Evolutionary conservation across 148 eudicot genomes (phyloP).

Genomic region (Persicaria maculosa): DNA sequence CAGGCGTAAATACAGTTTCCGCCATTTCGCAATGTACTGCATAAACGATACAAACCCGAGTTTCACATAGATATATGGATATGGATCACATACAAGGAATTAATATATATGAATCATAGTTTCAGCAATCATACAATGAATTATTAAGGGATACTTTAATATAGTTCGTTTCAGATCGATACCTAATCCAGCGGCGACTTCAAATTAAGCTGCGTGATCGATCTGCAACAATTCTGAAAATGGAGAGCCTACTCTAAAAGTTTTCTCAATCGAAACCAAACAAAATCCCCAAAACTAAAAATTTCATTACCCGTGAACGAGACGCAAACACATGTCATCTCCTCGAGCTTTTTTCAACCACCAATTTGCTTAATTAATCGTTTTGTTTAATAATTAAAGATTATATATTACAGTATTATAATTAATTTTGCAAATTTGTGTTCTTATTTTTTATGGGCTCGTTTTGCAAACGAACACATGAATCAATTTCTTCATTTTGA

Average conservation of each 20-base stretch:
- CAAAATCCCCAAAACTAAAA: background rate
- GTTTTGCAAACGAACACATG: too few relatives aligned
- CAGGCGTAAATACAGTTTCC: conserved; percentile 54
- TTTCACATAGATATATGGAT: background rate
- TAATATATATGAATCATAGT: too few relatives aligned
- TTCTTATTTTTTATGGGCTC: too few relatives aligned
- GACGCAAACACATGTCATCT: background rate
- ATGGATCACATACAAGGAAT: background rate
- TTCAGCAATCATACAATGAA: too few relatives aligned
- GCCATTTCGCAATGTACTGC: conserved; percentile 13
- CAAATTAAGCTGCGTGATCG: background rate
- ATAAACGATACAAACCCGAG: background rate
- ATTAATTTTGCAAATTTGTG: too few relatives aligned
- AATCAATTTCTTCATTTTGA: too few relatives aligned
- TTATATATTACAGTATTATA: too few relatives aligned
- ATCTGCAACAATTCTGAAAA: background rate
- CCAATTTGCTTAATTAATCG: too few relatives aligned
- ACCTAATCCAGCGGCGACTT: background rate
- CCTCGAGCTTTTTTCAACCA: background rate
- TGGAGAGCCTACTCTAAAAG: background rate
- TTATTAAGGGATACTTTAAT: too few relatives aligned
- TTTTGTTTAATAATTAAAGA: too few relatives aligned
- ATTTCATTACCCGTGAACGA: background rate
- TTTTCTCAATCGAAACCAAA: background rate
- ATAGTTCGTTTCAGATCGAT: background rate